phyloP scores from a whole-genome alignment of 106 monocot species.

The Gastrodia elata region DNA sequence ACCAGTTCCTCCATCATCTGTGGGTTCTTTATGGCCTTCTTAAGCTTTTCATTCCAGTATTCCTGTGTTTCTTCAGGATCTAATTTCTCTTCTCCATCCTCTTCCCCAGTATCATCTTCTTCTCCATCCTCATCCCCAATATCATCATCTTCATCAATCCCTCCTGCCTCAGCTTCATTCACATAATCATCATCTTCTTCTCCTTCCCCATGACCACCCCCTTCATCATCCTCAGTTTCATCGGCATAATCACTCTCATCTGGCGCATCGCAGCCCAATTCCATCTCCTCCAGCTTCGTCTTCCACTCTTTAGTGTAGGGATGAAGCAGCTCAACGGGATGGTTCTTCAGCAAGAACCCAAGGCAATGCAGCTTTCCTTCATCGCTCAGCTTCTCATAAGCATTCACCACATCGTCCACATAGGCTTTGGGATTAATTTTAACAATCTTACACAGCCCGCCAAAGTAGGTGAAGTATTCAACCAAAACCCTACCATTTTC shows the following conservation, averaged over 20 bases:
- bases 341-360: constrained; percentile 77
- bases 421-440: constrained; percentile 67
- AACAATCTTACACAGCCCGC: constrained; percentile 72
- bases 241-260: constrained; percentile 52
- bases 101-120: neutral
- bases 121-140: neutral
- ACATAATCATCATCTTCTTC: constrained; percentile 25
- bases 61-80: constrained; percentile 54
- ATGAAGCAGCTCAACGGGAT: constrained; percentile 80
- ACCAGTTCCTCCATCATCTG: constrained; percentile 77
- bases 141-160: constrained; percentile 9
- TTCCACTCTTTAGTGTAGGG: constrained; percentile 96
- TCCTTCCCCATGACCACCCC: constrained; percentile 19
- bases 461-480: constrained; percentile 63
- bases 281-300: constrained; percentile 87
- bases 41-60: constrained; percentile 79
- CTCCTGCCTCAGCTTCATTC: constrained; percentile 22
- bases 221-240: constrained; percentile 63
- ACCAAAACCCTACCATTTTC: constrained; percentile 25
- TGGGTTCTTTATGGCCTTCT: constrained; percentile 54
- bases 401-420: constrained; percentile 91
- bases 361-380: constrained; percentile 63
- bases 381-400: constrained; percentile 69
- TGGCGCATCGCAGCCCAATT: constrained; percentile 83
- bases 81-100: constrained; percentile 4